Conservation (phyloP, 1,284 basidiomycete genomes). For the Puccinia sorghi region DNA sequence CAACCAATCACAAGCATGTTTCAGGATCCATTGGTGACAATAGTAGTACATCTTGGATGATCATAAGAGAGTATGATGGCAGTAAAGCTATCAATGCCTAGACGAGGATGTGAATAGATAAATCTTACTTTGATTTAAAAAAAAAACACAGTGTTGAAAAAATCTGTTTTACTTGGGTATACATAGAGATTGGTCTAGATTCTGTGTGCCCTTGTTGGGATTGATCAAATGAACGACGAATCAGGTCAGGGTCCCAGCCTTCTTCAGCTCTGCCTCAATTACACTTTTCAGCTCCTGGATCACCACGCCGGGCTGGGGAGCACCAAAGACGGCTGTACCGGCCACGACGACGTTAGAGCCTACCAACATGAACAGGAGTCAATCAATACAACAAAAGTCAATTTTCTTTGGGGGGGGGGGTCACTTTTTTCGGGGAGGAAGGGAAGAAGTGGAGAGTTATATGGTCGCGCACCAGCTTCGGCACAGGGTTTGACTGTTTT, state of each 20-base stretch:
- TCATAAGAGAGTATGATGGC: too few species aligned
- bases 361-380: neutral
- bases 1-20: too few species aligned
- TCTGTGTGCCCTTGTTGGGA: neutral
- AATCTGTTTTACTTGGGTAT: neutral
- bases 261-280: conserved; percentile 65
- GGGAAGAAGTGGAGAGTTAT: neutral
- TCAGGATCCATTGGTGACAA: too few species aligned
- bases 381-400: too few species aligned
- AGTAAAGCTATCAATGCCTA: too few species aligned
- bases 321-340: conserved; percentile 90
- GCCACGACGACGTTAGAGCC: conserved; percentile 91
- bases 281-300: conserved; percentile 72
- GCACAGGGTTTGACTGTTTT: conserved; percentile 88
- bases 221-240: neutral
- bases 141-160: too few species aligned
- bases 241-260: conserved; percentile 30
- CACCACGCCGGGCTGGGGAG: conserved; percentile 74
- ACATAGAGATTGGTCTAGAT: neutral
- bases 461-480: conserved; percentile 68
- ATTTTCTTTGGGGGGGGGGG: too few species aligned
- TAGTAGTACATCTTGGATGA: too few species aligned
- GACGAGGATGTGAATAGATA: too few species aligned
- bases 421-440: neutral
- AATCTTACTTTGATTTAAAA: too few species aligned